Evolutionary conservation across 2,329 filamentous ascomycete genomes (phyloP), one percentile per base, ranked within the genome.

Genomic region (Trichoderma pleuroti): DNA sequence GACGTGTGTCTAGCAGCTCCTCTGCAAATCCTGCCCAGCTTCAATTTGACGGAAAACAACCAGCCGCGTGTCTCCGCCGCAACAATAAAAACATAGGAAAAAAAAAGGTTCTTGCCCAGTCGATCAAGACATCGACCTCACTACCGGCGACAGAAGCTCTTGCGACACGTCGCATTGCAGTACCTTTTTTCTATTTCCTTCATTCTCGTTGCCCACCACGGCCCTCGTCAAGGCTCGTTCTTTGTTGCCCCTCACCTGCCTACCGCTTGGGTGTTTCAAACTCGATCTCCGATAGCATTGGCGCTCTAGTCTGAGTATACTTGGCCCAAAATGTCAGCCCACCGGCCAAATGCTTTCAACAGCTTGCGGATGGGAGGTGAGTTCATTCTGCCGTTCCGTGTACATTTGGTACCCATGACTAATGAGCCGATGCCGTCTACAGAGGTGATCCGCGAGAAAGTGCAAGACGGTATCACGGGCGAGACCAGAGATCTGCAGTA

Each of bases 401-500:
- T 54, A 32, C 62, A 10, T 68, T 68, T n/a, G 54, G 18, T 34
- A 4, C 9, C 32, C 30, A 36, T 32, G 30, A 39, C 42, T 59
- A 49, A 59, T 36, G 21, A 21, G 21, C 30, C n/a, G 30, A 28
- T 36, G 57, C 39, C 24, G 52, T 34, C 39, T 72, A 30, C 79
- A 98, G 96, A 99, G 87, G 92, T 98, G 75, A 93, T 99, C 81
- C 94, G 94, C 81, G 96, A 99, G 85, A 98, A 97, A 86, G 96
- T 99, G 76, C 96, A 99, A 83, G 96, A 99, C 87, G 96, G 96
- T 80, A 86, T 97, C 75, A 99, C 96, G 16, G 96, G 96, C 77
- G 96, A 99, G 82, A 97, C 94, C 78, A 92, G 93, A 82, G 96
- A 99, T 78, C 90, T 99, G 84, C 93, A 97, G 81, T 99, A 99